A percentile compares a stretch with the other conserved stretches of the same genome.
Evolutionary conservation across 495 filamentous ascomycete species (phyloP).

Genomic region (Echria macrotheca): DNA sequence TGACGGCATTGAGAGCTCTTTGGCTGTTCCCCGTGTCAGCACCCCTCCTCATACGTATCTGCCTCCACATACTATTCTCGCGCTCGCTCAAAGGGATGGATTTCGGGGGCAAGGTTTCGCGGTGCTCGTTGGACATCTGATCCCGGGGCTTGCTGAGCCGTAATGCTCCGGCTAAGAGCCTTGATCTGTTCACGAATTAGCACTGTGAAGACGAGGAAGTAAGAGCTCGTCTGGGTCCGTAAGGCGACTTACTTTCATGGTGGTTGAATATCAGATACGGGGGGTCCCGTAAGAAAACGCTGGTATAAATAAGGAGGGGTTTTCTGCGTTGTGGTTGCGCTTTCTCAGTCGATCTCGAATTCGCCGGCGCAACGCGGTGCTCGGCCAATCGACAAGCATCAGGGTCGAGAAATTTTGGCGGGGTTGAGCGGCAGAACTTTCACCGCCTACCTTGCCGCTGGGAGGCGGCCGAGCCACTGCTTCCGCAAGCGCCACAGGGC

Average conservation of each 20-base stretch:
- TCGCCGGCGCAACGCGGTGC: not conserved
- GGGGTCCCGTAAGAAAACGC: too few relatives aligned
- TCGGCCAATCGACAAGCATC: not conserved
- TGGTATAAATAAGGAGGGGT: too few relatives aligned
- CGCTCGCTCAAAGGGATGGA: constrained; percentile 92
- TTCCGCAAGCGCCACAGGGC: constrained; percentile 9
- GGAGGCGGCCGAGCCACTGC: not conserved
- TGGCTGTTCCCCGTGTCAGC: constrained; percentile 18
- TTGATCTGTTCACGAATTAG: constrained; percentile 60
- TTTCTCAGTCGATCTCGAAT: constrained; percentile 1
- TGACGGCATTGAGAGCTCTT: constrained; percentile 66
- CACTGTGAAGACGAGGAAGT: too few relatives aligned
- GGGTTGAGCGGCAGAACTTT: constrained; percentile 26
- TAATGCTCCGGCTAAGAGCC: constrained; percentile 72
- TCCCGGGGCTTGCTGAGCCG: constrained; percentile 74
- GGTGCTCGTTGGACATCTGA: constrained; percentile 49
- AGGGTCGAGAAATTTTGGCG: constrained; percentile 29
- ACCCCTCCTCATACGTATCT: not conserved
- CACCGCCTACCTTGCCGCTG: too few relatives aligned
- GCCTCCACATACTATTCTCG: constrained; percentile 61
- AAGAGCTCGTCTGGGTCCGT: too few relatives aligned
- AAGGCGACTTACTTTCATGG: constrained; percentile 23
- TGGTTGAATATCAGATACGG: not conserved
- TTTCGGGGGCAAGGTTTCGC: constrained; percentile 84
- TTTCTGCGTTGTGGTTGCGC: too few relatives aligned